Base-by-base conservation (phyloP, 192 early-diverging fungal genomes). In the Linnemannia exigua region DNA sequence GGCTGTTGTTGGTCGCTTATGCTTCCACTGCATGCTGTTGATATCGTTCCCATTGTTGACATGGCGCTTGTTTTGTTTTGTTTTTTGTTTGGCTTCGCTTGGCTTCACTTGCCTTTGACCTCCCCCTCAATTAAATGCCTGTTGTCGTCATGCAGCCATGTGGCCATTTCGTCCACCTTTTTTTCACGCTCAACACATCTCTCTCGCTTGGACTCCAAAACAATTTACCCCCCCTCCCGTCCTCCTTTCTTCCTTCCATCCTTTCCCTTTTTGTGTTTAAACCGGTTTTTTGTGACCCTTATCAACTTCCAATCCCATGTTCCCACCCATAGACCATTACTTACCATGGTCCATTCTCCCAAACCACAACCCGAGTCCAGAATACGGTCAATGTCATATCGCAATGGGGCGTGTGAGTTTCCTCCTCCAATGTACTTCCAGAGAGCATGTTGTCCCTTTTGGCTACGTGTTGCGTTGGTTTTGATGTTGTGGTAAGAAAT, bases 351-450 rank as follows among this genome's bases (percentile, higher is more conserved):
- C 84, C 84, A 86, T 61, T 86, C 84, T 54, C 84, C 84, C 22
- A 86, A 75, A 74, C 84, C 84, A 69, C 84, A 86, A 19, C 84
- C 84, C 67, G 84, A 86, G 44, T 86, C 84, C 61, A 86, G 54
- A 66, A 86, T 80, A 1, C 79, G 68, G 17, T 76, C 77, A 63
- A 86, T 79, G 35, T 86, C 79, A 46, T 80, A 80, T 38, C 79
- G 74, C 15, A 86, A 63, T 46, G 84, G 84, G 46, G 84, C 84
- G 76, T 86, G 84, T 66, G 67, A 79, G 66, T 86, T 86, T 36
- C 84, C 79, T 37, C 84, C 84, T 0, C 84, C 84, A 69, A 86
- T 86, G 66, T 86, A 86, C 66, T 86, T 86, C 84, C 84, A 86
- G 35, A 86, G 79, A n/a, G 78, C 84, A 86, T 86, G 84, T 52